Percentiles rank a stretch among this genome's conserved stretches.
Evolutionary conservation across 2,329 filamentous ascomycete genomes (phyloP).

Genomic region (Byssothecium circinans): DNA sequence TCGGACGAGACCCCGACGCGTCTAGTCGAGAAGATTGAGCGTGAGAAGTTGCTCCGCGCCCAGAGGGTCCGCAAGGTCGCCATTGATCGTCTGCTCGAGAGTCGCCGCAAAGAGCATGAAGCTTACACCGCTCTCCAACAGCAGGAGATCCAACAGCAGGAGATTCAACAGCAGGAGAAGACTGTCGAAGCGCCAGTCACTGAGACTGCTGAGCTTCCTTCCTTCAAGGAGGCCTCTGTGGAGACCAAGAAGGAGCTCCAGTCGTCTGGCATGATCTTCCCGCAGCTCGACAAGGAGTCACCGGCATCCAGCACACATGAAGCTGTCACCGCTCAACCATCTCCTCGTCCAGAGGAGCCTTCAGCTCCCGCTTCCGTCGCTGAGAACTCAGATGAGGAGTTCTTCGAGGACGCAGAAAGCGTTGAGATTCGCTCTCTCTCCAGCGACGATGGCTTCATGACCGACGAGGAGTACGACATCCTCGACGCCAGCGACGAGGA

Average conservation of each 20-base stretch:
- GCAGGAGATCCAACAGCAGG: slow-evolving; percentile 10
- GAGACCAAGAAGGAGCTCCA: slow-evolving; percentile 15
- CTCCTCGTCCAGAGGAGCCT: slow-evolving; percentile 28
- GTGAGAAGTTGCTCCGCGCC: slow-evolving; percentile 20
- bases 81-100: slow-evolving; percentile 37
- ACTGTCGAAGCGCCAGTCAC: slow-evolving; percentile 7
- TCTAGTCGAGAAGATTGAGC: slow-evolving; percentile 27
- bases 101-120: slow-evolving; percentile 39
- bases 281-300: slow-evolving; percentile 92
- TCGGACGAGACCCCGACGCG: slow-evolving; percentile 8
- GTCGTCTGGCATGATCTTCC: slow-evolving; percentile 82
- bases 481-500: slow-evolving; percentile 94
- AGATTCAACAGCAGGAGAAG: slow-evolving; percentile 24
- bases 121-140: slow-evolving; percentile 17
- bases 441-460: slow-evolving; percentile 78
- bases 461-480: slow-evolving; percentile 97
- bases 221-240: slow-evolving; percentile 35
- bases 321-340: slow-evolving; percentile 43
- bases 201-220: slow-evolving; percentile 32
- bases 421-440: slow-evolving; percentile 52
- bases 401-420: slow-evolving; percentile 62
- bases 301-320: slow-evolving; percentile 78
- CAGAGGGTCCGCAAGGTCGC: slow-evolving; percentile 39
- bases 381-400: slow-evolving; percentile 53
- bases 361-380: slow-evolving; percentile 35